Base-by-base conservation (phyloP, 495 filamentous ascomycete genomes). In the Aspergillus mulundensis region DNA sequence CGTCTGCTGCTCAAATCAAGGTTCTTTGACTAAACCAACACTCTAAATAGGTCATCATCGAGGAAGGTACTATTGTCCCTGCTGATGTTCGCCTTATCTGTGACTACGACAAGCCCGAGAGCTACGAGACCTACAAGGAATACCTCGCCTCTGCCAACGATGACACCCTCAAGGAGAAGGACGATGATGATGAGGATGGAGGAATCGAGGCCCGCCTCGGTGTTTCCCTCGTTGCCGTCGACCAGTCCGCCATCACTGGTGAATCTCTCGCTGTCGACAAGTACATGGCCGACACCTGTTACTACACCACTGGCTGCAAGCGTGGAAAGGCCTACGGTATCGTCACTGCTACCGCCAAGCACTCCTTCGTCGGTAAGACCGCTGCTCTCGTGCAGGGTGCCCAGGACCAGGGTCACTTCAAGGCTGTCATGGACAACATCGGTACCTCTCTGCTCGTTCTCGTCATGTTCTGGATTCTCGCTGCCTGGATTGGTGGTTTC, bases 351-450 rank as follows among this genome's bases (percentile, higher is more conserved):
- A 82, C 82, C 57, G 86, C 86, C 34, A 79, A 76, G 61, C 76
- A 77, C 72, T 88, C 85, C 50, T 89, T 89, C 77, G 85, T 88
- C 67, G 86, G 86, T 71, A 81, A 82, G 66, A 89, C 85, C 53
- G 86, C 86, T 60, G 77, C 79, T 64, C 78, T 88, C 48, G 86
- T 89, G 16, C 80, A 87, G 67, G 85, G 85, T 60, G 85, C 86
- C 61, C 74, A 86, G 66, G 86, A 88, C 68, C 73, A 79, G 53
- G 86, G 85, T 78, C 86, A 89, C 75, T 89, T 89, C 83, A 89
- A 89, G 75, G 85, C 85, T 61, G 87, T 89, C 78, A 89, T 89
- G 86, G 84, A 89, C 81, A 84, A 81, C 68, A 89, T 89, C 58
- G 85, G 86, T 73, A 95, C 90, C 58, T 70, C 81, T 52, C 76